Conservation (phyloP, 768 basidiomycete species). For the Roridomyces roridus region DNA sequence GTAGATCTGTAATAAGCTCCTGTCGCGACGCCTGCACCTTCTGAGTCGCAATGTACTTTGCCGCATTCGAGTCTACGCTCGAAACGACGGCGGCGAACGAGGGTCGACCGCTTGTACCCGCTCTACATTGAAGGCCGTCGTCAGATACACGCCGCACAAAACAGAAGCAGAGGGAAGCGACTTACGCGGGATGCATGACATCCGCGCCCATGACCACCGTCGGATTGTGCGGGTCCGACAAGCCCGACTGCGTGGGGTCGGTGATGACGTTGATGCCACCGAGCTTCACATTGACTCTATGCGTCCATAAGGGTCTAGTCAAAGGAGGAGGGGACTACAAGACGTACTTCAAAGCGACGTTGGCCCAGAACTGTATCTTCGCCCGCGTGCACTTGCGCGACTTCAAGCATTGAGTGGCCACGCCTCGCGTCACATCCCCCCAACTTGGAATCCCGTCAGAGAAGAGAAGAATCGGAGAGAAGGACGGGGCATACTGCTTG, state of each 20-base stretch:
- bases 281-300: constrained; percentile 82
- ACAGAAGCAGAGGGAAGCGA: constrained; percentile 1
- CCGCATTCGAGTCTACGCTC: constrained; percentile 75
- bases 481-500: constrained; percentile 65
- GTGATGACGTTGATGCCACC: constrained; percentile 85
- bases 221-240: constrained; percentile 74
- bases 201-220: constrained; percentile 79
- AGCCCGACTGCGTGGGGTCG: constrained; percentile 64
- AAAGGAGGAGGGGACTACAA: not conserved
- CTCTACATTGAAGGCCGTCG: constrained; percentile 53
- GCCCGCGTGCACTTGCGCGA: constrained; percentile 66
- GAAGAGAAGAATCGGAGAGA: constrained; percentile 36
- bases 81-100: constrained; percentile 84
- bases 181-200: constrained; percentile 25
- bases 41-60: constrained; percentile 74
- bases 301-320: not conserved
- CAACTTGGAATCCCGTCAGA: constrained; percentile 54
- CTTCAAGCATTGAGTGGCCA: constrained; percentile 83
- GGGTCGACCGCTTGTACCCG: constrained; percentile 53
- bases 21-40: constrained; percentile 64
- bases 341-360: constrained; percentile 78
- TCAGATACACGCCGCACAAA: constrained; percentile 72
- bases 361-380: constrained; percentile 80
- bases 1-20: constrained; percentile 82
- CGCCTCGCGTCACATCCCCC: constrained; percentile 74